A percentile compares a stretch with the other conserved stretches of the same genome.
These are phyloP conservation scores for Exidia glandulosa DNA, from an alignment of 768 basidiomycete genomes.

Conservation along the genomic window DNA sequence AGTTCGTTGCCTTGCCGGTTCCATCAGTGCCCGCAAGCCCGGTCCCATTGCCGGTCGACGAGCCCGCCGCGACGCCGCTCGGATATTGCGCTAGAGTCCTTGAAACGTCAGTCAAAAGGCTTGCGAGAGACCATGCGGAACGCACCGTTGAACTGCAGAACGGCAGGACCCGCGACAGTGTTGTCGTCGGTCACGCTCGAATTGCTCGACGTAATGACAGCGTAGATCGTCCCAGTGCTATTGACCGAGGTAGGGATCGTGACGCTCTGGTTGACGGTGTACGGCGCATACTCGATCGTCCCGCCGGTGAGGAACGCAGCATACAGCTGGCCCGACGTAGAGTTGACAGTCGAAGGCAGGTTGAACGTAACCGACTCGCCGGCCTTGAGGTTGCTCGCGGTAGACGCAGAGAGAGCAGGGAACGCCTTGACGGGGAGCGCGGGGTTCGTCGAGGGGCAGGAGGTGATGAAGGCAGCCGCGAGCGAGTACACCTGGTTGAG, in stretches of 20 bases:
- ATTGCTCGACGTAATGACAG: constrained; percentile 22
- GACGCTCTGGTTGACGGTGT: constrained; percentile 12
- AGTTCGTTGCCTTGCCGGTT: not conserved
- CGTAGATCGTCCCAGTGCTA: constrained; percentile 25
- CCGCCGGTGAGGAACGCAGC: constrained; percentile 30
- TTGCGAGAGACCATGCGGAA: constrained; percentile 9
- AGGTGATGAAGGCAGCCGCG: constrained; percentile 32
- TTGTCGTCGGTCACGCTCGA: constrained; percentile 24
- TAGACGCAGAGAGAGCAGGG: constrained; percentile 28
- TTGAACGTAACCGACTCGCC: constrained; percentile 20
- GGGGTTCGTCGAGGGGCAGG: constrained; percentile 39
- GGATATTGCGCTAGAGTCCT: not conserved
- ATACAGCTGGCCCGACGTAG: constrained; percentile 9
- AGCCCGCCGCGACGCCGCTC: not conserved
- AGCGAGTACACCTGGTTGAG: constrained; percentile 35
- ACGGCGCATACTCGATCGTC: constrained; percentile 19
- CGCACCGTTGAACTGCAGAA: constrained; percentile 31
- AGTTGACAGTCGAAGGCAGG: constrained; percentile 10
- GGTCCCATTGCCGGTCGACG: not conserved
- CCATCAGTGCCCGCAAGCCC: not conserved
- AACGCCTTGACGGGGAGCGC: constrained; percentile 38
- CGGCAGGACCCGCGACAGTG: constrained; percentile 39
- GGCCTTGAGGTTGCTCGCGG: constrained; percentile 20
- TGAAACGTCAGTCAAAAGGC: too few relatives aligned
- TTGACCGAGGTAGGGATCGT: constrained; percentile 16